Evolutionary conservation across 768 basidiomycete genomes (phyloP).

Genomic region (Tulasnella sp.): DNA sequence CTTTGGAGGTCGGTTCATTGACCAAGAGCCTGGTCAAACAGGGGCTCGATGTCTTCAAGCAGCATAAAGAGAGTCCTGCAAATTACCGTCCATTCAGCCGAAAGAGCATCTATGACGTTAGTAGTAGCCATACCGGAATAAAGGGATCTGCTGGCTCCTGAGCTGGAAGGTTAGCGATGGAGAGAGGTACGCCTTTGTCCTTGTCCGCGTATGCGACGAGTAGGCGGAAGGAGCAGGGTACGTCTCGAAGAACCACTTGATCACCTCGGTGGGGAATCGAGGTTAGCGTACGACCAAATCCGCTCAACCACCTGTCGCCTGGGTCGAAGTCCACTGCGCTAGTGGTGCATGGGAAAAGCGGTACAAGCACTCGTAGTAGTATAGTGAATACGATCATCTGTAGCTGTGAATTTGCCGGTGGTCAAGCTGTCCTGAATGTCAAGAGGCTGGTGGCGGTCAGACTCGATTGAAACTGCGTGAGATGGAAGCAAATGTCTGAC

Average conservation of each 20-base stretch:
- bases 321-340: no score
- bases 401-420: no score
- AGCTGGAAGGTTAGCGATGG: constrained; percentile 88
- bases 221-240: constrained; percentile 75
- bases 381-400: no score
- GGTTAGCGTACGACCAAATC: constrained; percentile 67
- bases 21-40: constrained; percentile 91
- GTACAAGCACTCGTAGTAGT: no score
- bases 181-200: constrained; percentile 92
- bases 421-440: no score
- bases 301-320: no score
- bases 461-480: no score
- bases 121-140: constrained; percentile 62
- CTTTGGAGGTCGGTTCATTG: constrained; percentile 88
- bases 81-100: constrained; percentile 6
- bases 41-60: constrained; percentile 97
- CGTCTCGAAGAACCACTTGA: constrained; percentile 70
- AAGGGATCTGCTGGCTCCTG: constrained; percentile 99
- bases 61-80: constrained; percentile 89
- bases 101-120: constrained; percentile 8
- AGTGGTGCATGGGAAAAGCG: no score
- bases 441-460: no score
- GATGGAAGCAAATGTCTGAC: no score
- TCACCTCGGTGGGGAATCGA: constrained; percentile 70
- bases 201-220: constrained; percentile 87